A percentile compares a stretch with the other conserved stretches of the same genome.
These are phyloP conservation scores for Candida nemodendra DNA, from an alignment of 805 yeast species.

Conservation along the genomic window DNA sequence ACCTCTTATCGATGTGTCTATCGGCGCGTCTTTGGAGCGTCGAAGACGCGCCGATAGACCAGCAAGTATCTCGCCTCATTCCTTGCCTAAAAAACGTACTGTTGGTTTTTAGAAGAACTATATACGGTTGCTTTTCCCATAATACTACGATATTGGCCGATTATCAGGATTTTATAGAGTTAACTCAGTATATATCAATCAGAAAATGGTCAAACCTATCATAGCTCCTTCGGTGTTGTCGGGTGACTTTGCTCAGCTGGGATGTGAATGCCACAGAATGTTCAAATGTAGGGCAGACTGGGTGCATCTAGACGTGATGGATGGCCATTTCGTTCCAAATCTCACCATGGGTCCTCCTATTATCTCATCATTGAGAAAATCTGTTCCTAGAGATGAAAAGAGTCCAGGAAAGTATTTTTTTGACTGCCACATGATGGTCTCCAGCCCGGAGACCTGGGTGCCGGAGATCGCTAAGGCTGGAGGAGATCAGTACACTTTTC, in stretches of 20 bases:
- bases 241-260: constrained; percentile 86
- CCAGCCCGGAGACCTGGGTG: constrained; percentile 91
- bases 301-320: constrained; percentile 99
- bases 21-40: too few species aligned
- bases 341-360: constrained; percentile 88
- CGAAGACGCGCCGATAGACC: too few species aligned
- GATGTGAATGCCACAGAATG: constrained; percentile 81
- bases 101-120: too few species aligned
- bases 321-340: constrained; percentile 97
- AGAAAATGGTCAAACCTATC: constrained; percentile 52
- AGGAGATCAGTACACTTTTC: constrained; percentile 95
- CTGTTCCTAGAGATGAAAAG: constrained; percentile 41
- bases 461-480: constrained; percentile 89
- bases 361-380: constrained; percentile 20
- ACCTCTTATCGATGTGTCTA: too few species aligned
- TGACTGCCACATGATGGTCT: constrained; percentile 99
- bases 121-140: too few species aligned
- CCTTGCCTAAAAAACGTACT: too few species aligned
- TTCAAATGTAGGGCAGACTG: constrained; percentile 86
- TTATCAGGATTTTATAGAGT: too few species aligned
- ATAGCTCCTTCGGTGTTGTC: constrained; percentile 95
- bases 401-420: constrained; percentile 44
- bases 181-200: too few species aligned
- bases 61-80: too few species aligned
- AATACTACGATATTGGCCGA: too few species aligned